These are phyloP conservation scores for Mucor lusitanicus DNA, from an alignment of 371 early-diverging fungal species.

Conservation along the genomic window DNA sequence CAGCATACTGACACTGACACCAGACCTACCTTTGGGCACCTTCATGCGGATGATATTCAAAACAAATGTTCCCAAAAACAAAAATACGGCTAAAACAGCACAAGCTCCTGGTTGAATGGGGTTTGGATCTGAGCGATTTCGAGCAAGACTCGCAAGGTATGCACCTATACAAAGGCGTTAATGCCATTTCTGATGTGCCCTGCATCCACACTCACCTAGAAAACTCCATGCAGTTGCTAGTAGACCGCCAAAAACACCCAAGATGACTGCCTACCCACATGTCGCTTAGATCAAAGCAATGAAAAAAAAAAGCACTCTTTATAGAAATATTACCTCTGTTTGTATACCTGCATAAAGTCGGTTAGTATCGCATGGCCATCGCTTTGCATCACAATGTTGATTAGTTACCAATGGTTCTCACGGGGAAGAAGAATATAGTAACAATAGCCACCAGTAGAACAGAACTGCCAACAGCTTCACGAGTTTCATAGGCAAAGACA, in stretches of 20 bases:
- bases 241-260: constrained; percentile 33
- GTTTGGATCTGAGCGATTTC: constrained; percentile 23
- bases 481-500: constrained; percentile 12
- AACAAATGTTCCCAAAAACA: constrained; percentile 41
- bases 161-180: constrained; percentile 11
- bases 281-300: background rate
- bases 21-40: constrained; percentile 32
- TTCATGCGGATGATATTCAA: constrained; percentile 37
- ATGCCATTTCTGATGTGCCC: background rate
- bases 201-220: constrained; percentile 16
- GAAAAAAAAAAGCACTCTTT: background rate
- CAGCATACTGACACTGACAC: background rate
- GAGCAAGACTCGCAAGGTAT: constrained; percentile 34
- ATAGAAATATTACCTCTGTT: constrained; percentile 13
- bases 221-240: constrained; percentile 31
- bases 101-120: constrained; percentile 38
- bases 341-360: constrained; percentile 9
- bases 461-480: constrained; percentile 3
- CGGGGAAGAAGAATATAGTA: constrained; percentile 25
- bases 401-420: constrained; percentile 23
- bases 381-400: background rate
- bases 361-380: background rate
- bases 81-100: constrained; percentile 39
- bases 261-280: constrained; percentile 24
- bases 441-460: constrained; percentile 21